Conservation (phyloP, 2,329 filamentous ascomycete genomes). For the Diaporthe humulicola region DNA sequence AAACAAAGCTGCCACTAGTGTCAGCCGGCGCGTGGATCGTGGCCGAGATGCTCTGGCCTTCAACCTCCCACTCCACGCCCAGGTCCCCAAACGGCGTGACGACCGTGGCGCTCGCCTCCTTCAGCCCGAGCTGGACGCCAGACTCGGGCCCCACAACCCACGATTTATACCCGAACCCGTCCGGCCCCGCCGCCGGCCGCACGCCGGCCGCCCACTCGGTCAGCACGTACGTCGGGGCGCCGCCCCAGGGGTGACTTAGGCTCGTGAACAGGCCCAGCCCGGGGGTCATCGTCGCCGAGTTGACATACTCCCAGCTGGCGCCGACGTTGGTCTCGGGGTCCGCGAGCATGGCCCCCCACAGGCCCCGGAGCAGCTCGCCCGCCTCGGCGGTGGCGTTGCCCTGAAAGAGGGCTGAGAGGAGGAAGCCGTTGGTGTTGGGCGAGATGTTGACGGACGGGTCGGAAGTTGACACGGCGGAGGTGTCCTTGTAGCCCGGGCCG, state of each 20-base stretch:
- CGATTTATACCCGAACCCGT: slow-evolving; percentile 5
- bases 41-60: not conserved
- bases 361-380: slow-evolving; percentile 50
- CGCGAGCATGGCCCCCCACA: slow-evolving; percentile 58
- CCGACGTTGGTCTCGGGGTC: slow-evolving; percentile 52
- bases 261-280: slow-evolving; percentile 58
- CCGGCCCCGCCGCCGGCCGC: not conserved
- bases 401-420: slow-evolving; percentile 52
- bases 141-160: not conserved
- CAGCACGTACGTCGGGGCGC: slow-evolving; percentile 59
- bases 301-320: slow-evolving; percentile 60
- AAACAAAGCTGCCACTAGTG: slow-evolving; percentile 22
- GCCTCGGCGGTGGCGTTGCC: slow-evolving; percentile 47
- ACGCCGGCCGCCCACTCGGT: slow-evolving; percentile 49
- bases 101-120: not conserved
- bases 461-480: slow-evolving; percentile 24
- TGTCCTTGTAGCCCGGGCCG: slow-evolving; percentile 43
- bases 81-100: slow-evolving; percentile 11
- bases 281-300: slow-evolving; percentile 50
- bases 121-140: not conserved
- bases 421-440: slow-evolving; percentile 61
- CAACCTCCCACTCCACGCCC: not conserved
- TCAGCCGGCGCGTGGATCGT: not conserved
- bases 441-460: slow-evolving; percentile 50
- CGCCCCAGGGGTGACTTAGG: slow-evolving; percentile 59